A percentile compares a stretch with the other conserved stretches of the same genome.
Conservation (phyloP, 257 asterid genomes). For the Euphrasia confusa region DNA sequence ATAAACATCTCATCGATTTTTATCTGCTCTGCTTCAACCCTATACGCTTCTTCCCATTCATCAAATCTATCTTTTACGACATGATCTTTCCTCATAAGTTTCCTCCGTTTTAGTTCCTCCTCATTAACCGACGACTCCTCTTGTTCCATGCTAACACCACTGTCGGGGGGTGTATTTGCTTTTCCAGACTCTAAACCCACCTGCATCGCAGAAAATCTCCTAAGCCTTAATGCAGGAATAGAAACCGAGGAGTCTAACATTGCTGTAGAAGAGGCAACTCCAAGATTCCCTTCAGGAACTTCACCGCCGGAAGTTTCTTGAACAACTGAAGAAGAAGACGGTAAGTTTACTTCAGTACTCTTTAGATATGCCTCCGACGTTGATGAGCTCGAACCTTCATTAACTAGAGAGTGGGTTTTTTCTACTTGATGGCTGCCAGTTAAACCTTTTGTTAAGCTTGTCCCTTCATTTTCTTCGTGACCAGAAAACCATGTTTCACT, state of each 20-base stretch:
- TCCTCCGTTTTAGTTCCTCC: constrained; percentile 40
- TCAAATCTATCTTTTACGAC: constrained; percentile 61
- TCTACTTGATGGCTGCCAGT: constrained; percentile 37
- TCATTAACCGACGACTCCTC: constrained; percentile 32
- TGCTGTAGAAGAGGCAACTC: constrained; percentile 29
- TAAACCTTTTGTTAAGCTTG: constrained; percentile 27
- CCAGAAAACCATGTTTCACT: constrained; percentile 83
- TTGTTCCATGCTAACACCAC: constrained; percentile 35
- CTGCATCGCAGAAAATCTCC: constrained; percentile 42
- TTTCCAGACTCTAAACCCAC: constrained; percentile 25
- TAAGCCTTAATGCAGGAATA: constrained; percentile 37
- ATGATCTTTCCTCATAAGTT: constrained; percentile 62
- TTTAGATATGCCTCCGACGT: constrained; percentile 32
- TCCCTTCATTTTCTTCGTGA: constrained; percentile 55
- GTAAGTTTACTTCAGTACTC: constrained; percentile 30
- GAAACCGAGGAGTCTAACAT: not conserved
- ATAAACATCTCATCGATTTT: constrained; percentile 79
- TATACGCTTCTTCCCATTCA: constrained; percentile 93
- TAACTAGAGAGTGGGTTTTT: constrained; percentile 28
- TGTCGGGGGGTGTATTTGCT: constrained; percentile 35
- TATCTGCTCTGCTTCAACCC: constrained; percentile 58
- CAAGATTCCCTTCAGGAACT: constrained; percentile 2
- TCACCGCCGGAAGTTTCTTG: constrained; percentile 27
- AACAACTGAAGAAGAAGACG: constrained; percentile 31
- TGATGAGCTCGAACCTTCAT: constrained; percentile 44